These are phyloP conservation scores for Coemansia sp. DNA, from an alignment of 192 early-diverging fungal genomes.

Conservation along the genomic window DNA sequence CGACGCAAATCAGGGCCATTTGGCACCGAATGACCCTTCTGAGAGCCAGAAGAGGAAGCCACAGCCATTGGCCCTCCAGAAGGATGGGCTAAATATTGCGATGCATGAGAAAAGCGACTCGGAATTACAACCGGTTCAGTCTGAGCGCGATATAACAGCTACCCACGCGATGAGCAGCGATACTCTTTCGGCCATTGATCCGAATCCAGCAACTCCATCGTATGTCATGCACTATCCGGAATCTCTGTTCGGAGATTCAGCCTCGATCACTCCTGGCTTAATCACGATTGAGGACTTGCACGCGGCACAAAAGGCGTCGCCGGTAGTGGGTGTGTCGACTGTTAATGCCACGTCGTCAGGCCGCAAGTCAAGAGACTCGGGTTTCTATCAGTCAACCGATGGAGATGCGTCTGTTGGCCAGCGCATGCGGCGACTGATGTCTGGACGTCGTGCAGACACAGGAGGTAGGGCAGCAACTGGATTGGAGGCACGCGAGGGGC, in stretches of 20 bases:
- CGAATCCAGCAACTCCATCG: slow-evolving; percentile 30
- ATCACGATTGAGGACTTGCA: slow-evolving; percentile 51
- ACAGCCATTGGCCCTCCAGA: not conserved
- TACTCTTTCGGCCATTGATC: slow-evolving; percentile 7
- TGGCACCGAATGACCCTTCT: not conserved
- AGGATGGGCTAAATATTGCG: not conserved
- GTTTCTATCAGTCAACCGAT: slow-evolving; percentile 18
- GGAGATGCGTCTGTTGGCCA: slow-evolving; percentile 33
- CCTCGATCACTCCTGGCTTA: slow-evolving; percentile 32
- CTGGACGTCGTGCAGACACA: slow-evolving; percentile 30
- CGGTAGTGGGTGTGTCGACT: slow-evolving; percentile 47
- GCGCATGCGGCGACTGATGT: slow-evolving; percentile 52
- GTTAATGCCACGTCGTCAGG: slow-evolving; percentile 41
- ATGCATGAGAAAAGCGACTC: not conserved
- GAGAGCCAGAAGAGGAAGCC: not conserved
- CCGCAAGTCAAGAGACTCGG: slow-evolving; percentile 42
- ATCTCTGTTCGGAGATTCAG: slow-evolving; percentile 43
- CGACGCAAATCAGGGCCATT: not conserved
- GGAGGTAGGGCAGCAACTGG: slow-evolving; percentile 15
- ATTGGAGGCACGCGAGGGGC: slow-evolving; percentile 6
- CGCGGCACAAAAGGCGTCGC: slow-evolving; percentile 44
- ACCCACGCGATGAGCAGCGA: slow-evolving; percentile 17
- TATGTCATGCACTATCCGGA: slow-evolving; percentile 54
- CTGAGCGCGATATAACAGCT: slow-evolving; percentile 1
- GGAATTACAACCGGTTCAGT: not conserved